phyloP scores from a whole-genome alignment of 2,329 filamentous ascomycete genomes.

The Shiraia sp. region DNA sequence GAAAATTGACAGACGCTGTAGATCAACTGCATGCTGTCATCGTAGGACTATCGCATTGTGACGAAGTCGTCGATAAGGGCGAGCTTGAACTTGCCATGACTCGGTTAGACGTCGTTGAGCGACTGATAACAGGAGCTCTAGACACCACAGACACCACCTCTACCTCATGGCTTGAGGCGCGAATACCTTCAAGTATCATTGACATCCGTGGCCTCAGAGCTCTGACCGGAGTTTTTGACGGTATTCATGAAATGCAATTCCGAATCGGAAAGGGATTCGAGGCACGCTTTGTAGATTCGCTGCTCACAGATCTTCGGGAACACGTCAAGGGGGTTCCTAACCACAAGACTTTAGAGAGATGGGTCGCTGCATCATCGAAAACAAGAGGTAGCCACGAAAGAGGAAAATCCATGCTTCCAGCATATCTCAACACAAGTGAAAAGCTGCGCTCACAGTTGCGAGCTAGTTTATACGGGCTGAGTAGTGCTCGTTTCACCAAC shows the following conservation, averaged over 20 bases:
- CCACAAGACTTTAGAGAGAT: constrained; percentile 77
- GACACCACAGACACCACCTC: constrained; percentile 42
- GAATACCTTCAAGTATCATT: constrained; percentile 52
- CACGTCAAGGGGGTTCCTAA: constrained; percentile 75
- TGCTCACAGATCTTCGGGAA: constrained; percentile 78
- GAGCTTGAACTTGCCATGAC: constrained; percentile 79
- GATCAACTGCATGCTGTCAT: constrained; percentile 81
- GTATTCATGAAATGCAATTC: constrained; percentile 74
- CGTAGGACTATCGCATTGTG: constrained; percentile 73
- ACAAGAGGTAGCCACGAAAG: constrained; percentile 69
- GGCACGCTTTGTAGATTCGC: constrained; percentile 72
- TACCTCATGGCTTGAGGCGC: constrained; percentile 39
- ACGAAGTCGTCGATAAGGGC: constrained; percentile 80
- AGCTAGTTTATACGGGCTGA: constrained; percentile 75
- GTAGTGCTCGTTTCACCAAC: constrained; percentile 77
- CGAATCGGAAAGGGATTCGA: constrained; percentile 90
- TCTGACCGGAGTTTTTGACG: constrained; percentile 76
- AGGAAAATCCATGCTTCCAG: constrained; percentile 70
- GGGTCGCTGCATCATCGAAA: constrained; percentile 77
- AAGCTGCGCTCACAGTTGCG: constrained; percentile 71
- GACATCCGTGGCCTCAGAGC: constrained; percentile 79
- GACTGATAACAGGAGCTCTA: constrained; percentile 74
- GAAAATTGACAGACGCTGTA: constrained; percentile 79
- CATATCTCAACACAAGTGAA: constrained; percentile 75
- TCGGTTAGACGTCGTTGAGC: constrained; percentile 76